A percentile compares a stretch with the other conserved stretches of the same genome.
Conservation (phyloP, 2,329 filamentous ascomycete genomes). For the Venturiaceae sp. region DNA sequence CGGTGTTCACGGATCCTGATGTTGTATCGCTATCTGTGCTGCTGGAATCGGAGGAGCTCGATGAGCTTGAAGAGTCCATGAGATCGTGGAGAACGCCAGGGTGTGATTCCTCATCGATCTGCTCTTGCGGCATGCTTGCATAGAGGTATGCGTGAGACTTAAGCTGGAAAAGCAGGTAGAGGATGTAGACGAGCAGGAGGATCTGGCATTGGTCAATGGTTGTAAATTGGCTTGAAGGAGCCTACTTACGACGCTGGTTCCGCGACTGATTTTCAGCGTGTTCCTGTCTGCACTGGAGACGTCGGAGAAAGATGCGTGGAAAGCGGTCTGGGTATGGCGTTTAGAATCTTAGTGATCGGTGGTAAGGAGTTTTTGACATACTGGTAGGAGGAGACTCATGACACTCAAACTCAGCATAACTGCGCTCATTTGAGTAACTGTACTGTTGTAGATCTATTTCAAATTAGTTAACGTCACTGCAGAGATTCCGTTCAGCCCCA, state of each 20-base stretch:
- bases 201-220: constrained; percentile 38
- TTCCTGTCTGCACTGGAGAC: constrained; percentile 52
- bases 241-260: constrained; percentile 69
- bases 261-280: constrained; percentile 77
- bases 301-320: constrained; percentile 75
- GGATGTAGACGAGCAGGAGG: constrained; percentile 67
- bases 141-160: constrained; percentile 91
- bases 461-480: constrained; percentile 11
- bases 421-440: constrained; percentile 92
- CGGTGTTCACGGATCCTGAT: constrained; percentile 60
- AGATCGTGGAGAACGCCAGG: constrained; percentile 77
- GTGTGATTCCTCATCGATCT: constrained; percentile 84
- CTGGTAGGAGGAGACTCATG: constrained; percentile 76
- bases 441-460: constrained; percentile 76
- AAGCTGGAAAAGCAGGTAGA: constrained; percentile 83
- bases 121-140: constrained; percentile 81
- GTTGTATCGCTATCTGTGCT: constrained; percentile 49
- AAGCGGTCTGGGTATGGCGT: constrained; percentile 66
- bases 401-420: constrained; percentile 85
- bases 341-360: not conserved
- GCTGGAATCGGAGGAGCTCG: constrained; percentile 36
- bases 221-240: not conserved
- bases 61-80: constrained; percentile 59
- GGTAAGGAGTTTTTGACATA: constrained; percentile 21
- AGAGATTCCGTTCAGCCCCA: constrained; percentile 19